A percentile compares a stretch with the other conserved stretches of the same genome.
Conservation (phyloP, 108 stramenopile genomes). For the Pseudonitzschia delicatissima region DNA sequence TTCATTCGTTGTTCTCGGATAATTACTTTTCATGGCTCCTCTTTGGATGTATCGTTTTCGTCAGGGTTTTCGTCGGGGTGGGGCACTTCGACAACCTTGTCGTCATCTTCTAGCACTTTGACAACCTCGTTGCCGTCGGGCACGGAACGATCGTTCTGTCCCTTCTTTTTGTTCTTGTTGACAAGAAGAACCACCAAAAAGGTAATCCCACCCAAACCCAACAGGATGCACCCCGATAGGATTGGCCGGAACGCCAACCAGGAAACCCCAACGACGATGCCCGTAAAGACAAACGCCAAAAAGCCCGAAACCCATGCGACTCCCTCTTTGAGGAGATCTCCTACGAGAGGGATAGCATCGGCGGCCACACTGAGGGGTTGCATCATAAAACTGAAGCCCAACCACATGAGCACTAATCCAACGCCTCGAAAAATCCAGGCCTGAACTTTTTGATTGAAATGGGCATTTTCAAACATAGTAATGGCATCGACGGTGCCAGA, state of each 20-base stretch:
- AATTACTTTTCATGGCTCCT: too few species aligned
- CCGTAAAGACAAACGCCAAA: conserved; percentile 6
- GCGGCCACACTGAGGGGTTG: conserved; percentile 30
- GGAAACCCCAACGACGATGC: conserved; percentile 9
- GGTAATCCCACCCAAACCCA: too few species aligned
- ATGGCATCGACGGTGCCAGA: conserved; percentile 8
- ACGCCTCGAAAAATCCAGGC: conserved; percentile 34
- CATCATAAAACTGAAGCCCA: conserved; percentile 21
- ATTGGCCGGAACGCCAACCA: conserved; percentile 19
- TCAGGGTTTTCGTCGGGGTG: too few species aligned
- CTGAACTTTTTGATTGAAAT: conserved; percentile 7
- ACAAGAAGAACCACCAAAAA: too few species aligned
- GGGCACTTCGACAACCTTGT: too few species aligned
- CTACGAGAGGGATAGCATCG: conserved; percentile 36
- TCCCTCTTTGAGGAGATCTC: conserved; percentile 19
- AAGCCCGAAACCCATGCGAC: background rate
- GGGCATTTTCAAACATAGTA: conserved; percentile 35
- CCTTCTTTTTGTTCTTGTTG: too few species aligned
- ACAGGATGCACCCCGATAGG: too few species aligned
- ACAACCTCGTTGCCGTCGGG: too few species aligned
- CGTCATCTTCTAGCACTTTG: too few species aligned
- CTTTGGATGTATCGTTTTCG: too few species aligned
- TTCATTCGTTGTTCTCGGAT: too few species aligned
- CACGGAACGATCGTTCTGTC: too few species aligned
- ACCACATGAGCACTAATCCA: conserved; percentile 29